phyloP scores from a whole-genome alignment of 768 basidiomycete species.

The Thelephora ganbajun region DNA sequence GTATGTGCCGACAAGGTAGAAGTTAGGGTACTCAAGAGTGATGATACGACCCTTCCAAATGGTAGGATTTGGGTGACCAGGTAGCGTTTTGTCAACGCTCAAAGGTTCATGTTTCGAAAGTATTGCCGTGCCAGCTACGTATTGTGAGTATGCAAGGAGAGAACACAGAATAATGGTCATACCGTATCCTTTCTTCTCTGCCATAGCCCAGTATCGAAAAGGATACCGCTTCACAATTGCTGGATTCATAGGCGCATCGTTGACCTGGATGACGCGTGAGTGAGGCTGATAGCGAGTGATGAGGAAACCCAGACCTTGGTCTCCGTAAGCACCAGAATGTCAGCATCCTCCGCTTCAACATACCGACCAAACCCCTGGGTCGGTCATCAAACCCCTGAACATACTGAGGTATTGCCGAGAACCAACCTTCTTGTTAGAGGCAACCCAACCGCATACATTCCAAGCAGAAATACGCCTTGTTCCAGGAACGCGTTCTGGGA shows the following conservation, averaged over 20 bases:
- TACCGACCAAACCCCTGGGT: constrained; percentile 67
- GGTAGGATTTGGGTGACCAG: constrained; percentile 54
- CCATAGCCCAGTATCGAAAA: constrained; percentile 63
- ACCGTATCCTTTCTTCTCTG: constrained; percentile 73
- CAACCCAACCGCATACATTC: constrained; percentile 71
- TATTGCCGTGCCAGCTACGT: constrained; percentile 70
- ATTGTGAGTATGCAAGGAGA: neutral
- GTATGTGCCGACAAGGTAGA: constrained; percentile 67
- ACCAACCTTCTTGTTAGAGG: constrained; percentile 65
- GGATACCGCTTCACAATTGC: constrained; percentile 45
- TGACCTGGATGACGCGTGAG: constrained; percentile 34
- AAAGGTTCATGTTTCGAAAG: constrained; percentile 67
- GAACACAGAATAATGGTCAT: constrained; percentile 2
- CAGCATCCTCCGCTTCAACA: constrained; percentile 76
- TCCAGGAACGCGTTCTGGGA: constrained; percentile 34
- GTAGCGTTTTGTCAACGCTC: constrained; percentile 49
- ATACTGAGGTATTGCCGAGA: neutral
- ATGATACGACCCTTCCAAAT: constrained; percentile 64
- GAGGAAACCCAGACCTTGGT: constrained; percentile 44
- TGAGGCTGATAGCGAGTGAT: neutral
- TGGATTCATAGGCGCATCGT: constrained; percentile 51
- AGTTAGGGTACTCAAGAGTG: constrained; percentile 65
- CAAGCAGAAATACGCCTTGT: constrained; percentile 50
- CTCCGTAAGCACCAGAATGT: constrained; percentile 74
- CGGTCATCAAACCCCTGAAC: neutral